Percentiles rank a stretch among this genome's conserved stretches.
These are phyloP conservation scores for Aureobasidium sp. DNA, from an alignment of 2,329 filamentous ascomycete species.

Conservation along the genomic window DNA sequence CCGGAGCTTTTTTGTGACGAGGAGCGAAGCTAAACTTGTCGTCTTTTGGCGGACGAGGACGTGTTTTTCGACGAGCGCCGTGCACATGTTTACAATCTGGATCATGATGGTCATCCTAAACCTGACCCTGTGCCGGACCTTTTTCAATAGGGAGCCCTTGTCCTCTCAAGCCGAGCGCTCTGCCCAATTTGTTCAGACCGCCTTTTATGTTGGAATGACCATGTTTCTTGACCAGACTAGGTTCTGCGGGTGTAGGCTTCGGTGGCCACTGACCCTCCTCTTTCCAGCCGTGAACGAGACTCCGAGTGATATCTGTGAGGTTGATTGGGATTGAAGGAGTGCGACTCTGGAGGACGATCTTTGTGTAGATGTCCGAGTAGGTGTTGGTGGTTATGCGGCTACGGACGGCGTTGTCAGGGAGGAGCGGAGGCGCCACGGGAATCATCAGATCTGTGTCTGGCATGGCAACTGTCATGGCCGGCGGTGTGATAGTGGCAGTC, in stretches of 20 bases:
- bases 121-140: neutral
- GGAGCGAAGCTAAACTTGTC: no score
- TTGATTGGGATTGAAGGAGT: conserved; percentile 86
- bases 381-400: conserved; percentile 63
- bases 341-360: conserved; percentile 70
- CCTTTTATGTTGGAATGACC: conserved; percentile 27
- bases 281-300: conserved; percentile 87
- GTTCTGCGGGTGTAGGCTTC: conserved; percentile 42
- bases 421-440: conserved; percentile 63
- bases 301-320: conserved; percentile 67
- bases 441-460: conserved; percentile 39
- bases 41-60: no score
- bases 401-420: conserved; percentile 71
- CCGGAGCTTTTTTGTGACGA: no score
- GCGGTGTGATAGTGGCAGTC: conserved; percentile 8
- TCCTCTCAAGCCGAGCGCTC: conserved; percentile 24
- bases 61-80: no score
- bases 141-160: neutral
- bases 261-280: conserved; percentile 90
- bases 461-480: conserved; percentile 20
- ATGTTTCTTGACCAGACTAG: conserved; percentile 28
- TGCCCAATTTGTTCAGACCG: conserved; percentile 37
- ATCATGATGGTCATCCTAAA: neutral
- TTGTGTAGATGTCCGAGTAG: conserved; percentile 80
- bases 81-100: neutral